Evolutionary conservation across 768 basidiomycete genomes (phyloP).

Genomic region (Pisolithus sp.): DNA sequence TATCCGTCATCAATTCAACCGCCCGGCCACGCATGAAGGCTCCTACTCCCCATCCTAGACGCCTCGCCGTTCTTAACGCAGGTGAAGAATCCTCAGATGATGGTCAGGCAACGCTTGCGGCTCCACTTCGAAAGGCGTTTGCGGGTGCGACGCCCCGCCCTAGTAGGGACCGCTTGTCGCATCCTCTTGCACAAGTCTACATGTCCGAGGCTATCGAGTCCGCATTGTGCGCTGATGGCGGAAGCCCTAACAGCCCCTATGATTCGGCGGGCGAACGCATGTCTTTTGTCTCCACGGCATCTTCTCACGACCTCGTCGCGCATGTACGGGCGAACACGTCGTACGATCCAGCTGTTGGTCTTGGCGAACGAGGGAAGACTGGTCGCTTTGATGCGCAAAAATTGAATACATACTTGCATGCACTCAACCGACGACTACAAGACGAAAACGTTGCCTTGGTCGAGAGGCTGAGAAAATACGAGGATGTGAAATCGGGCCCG

Average conservation of each 20-base stretch:
- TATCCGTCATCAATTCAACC: slow-evolving; percentile 79
- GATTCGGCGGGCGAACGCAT: slow-evolving; percentile 49
- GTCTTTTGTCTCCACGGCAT: slow-evolving; percentile 76
- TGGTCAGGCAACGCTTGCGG: slow-evolving; percentile 26
- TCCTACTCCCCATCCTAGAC: slow-evolving; percentile 45
- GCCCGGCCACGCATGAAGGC: slow-evolving; percentile 56
- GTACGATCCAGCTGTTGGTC: slow-evolving; percentile 78
- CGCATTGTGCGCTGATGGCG: slow-evolving; percentile 26
- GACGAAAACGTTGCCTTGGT: slow-evolving; percentile 76
- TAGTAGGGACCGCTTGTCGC: slow-evolving; percentile 44
- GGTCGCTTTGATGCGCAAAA: slow-evolving; percentile 81
- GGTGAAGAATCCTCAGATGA: slow-evolving; percentile 29
- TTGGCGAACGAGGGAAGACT: slow-evolving; percentile 60
- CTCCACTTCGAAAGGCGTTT: slow-evolving; percentile 46
- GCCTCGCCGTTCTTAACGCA: slow-evolving; percentile 58
- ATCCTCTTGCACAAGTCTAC: slow-evolving; percentile 58
- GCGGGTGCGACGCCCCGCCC: slow-evolving; percentile 62
- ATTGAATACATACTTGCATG: slow-evolving; percentile 80
- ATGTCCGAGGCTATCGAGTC: slow-evolving; percentile 30
- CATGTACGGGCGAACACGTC: slow-evolving; percentile 78
- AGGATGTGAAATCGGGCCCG: slow-evolving; percentile 37
- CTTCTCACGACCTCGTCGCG: slow-evolving; percentile 82
- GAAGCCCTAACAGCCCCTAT: slow-evolving; percentile 31
- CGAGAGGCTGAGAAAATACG: slow-evolving; percentile 45
- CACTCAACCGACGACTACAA: slow-evolving; percentile 73